Percentiles rank a stretch among this genome's conserved stretches.
Conservation (phyloP, 257 asterid genomes). For the Osmanthus fragrans region DNA sequence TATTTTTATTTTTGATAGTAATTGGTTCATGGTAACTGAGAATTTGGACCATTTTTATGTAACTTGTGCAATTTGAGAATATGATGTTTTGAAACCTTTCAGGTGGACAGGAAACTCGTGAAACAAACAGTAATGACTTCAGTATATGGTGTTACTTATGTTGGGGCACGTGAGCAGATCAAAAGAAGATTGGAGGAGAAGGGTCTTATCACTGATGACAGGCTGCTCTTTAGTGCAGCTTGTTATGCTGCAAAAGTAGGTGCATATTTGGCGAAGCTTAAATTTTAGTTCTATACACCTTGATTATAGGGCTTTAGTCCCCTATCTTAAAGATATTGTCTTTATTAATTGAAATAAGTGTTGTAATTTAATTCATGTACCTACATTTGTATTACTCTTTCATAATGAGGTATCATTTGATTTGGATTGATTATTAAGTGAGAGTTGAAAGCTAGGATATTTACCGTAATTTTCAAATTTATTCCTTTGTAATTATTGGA, state of each 20-base stretch:
- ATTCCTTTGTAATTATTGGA: not conserved
- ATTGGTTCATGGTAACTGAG: conserved; percentile 14
- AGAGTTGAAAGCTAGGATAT: not conserved
- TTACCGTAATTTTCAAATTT: not conserved
- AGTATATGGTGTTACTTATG: conserved; percentile 93
- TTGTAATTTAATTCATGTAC: not conserved
- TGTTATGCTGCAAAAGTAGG: conserved; percentile 90
- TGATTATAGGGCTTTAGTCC: not conserved
- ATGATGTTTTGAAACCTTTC: conserved; percentile 34
- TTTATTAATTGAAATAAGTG: not conserved
- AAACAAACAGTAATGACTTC: conserved; percentile 99
- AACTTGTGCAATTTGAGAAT: conserved; percentile 26
- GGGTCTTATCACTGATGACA: conserved; percentile 79
- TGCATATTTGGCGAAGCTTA: not conserved
- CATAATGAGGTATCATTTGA: not conserved
- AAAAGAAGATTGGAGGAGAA: conserved; percentile 86
- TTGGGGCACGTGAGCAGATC: conserved; percentile 97
- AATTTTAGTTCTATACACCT: not conserved
- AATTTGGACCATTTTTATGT: conserved; percentile 5
- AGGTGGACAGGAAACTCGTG: conserved; percentile 93
- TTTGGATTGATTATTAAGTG: not conserved
- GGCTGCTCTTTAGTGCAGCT: conserved; percentile 69
- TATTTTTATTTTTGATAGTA: not conserved
- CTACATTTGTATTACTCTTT: not conserved
- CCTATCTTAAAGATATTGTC: not conserved